phyloP scores from a whole-genome alignment of 2,329 filamentous ascomycete genomes.

The Penicillium sp. region DNA sequence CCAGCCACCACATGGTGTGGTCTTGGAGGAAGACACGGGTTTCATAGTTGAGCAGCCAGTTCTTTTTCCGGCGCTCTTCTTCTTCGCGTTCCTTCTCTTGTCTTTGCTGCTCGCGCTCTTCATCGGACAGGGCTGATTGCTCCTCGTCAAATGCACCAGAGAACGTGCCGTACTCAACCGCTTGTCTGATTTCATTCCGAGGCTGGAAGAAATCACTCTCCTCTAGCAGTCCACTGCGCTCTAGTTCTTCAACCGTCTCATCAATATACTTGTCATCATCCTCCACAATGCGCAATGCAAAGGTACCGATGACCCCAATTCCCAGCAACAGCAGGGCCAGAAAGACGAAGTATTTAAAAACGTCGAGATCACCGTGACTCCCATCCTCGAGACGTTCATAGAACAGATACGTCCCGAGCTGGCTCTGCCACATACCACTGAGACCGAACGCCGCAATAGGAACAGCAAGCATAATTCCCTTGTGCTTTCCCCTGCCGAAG shows the following conservation, averaged over 20 bases:
- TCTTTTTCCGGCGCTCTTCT: slow-evolving; percentile 70
- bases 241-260: slow-evolving; percentile 84
- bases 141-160: slow-evolving; percentile 39
- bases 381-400: slow-evolving; percentile 67
- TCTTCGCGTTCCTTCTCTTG: slow-evolving; percentile 47
- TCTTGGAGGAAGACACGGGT: slow-evolving; percentile 81
- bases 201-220: slow-evolving; percentile 70
- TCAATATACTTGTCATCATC: slow-evolving; percentile 83
- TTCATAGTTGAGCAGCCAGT: slow-evolving; percentile 86
- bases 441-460: slow-evolving; percentile 92
- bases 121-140: slow-evolving; percentile 38
- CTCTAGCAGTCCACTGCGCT: slow-evolving; percentile 73
- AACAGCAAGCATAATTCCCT: slow-evolving; percentile 81
- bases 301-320: slow-evolving; percentile 69
- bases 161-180: slow-evolving; percentile 40
- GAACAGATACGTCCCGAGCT: slow-evolving; percentile 75
- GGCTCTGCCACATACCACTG: slow-evolving; percentile 94
- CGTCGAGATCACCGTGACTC: slow-evolving; percentile 59
- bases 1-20: slow-evolving; percentile 93
- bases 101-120: slow-evolving; percentile 39
- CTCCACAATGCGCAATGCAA: slow-evolving; percentile 74
- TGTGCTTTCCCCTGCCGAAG: slow-evolving; percentile 83
- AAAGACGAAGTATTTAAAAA: slow-evolving; percentile 86
- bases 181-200: slow-evolving; percentile 45
- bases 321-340: slow-evolving; percentile 67